phyloP scores from a whole-genome alignment of 106 monocot species.

The Gastrodia elata region DNA sequence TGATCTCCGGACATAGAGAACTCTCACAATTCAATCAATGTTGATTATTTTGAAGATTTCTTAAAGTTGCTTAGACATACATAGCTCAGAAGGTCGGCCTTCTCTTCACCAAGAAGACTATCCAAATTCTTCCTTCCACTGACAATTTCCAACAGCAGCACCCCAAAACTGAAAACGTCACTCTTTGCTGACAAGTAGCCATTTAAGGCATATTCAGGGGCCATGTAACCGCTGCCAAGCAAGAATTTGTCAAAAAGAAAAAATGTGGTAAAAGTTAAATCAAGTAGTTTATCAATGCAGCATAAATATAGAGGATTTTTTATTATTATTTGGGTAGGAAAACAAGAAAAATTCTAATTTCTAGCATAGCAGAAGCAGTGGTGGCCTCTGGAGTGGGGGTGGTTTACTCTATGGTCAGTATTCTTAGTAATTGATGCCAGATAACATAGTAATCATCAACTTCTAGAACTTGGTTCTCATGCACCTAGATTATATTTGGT shows the following conservation, averaged over 20 bases:
- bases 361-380: not conserved
- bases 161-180: slow-evolving; percentile 6
- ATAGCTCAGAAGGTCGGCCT: slow-evolving; percentile 2
- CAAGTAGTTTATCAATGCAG: not conserved
- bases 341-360: not conserved
- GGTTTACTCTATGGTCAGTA: not conserved
- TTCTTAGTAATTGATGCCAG: not conserved
- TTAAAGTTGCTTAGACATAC: not conserved
- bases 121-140: slow-evolving; percentile 7
- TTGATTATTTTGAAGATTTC: not conserved
- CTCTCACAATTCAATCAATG: not conserved
- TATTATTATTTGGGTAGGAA: too few relatives aligned
- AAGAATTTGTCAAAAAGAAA: not conserved
- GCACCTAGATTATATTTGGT: not conserved
- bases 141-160: slow-evolving; percentile 6
- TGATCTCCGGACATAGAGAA: not conserved
- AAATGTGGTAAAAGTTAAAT: not conserved
- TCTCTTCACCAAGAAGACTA: not conserved
- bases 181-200: slow-evolving; percentile 4
- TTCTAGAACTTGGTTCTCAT: not conserved
- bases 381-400: not conserved
- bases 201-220: slow-evolving; percentile 4
- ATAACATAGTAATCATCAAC: not conserved
- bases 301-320: not conserved
- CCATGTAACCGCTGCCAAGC: not conserved